These are phyloP conservation scores for Asclepias syriaca DNA, from an alignment of 257 asterid genomes.

Conservation along the genomic window DNA sequence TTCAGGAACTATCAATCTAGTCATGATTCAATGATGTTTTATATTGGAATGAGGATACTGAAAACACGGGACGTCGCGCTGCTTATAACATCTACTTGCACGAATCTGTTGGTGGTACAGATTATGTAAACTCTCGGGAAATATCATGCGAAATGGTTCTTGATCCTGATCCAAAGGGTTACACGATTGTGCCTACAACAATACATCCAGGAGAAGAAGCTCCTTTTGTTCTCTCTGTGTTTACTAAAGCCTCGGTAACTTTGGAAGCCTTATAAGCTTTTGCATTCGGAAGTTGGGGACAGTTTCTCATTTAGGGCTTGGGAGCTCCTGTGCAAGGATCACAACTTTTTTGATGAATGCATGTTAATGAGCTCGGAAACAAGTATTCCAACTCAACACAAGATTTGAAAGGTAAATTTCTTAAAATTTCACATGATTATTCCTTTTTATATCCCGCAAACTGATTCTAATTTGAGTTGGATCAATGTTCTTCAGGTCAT, in stretches of 20 bases:
- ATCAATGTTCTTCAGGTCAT: background rate
- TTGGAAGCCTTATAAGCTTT: constrained; percentile 69
- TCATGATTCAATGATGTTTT: constrained; percentile 92
- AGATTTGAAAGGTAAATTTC: constrained; percentile 14
- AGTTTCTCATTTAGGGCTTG: constrained; percentile 14
- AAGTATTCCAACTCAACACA: background rate
- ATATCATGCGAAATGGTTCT: constrained; percentile 99
- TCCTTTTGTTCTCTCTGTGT: constrained; percentile 90
- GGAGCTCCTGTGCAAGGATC: constrained; percentile 11
- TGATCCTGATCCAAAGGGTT: constrained; percentile 99
- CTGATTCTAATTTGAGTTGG: constrained; percentile 9
- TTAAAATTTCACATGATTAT: background rate
- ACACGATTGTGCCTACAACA: constrained; percentile 94
- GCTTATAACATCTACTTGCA: constrained; percentile 90
- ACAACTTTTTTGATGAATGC: constrained; percentile 12
- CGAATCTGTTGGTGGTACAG: constrained; percentile 99
- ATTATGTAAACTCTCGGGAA: constrained; percentile 93
- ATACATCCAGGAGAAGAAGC: constrained; percentile 99
- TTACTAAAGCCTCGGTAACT: constrained; percentile 80
- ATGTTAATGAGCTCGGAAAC: constrained; percentile 17
- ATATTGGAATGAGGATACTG: constrained; percentile 94
- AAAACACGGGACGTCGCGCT: constrained; percentile 98
- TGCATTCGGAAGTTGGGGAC: constrained; percentile 16
- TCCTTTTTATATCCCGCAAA: too few species aligned
- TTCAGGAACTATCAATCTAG: constrained; percentile 94